Evolutionary conservation across 2,329 filamentous ascomycete genomes (phyloP), one percentile per base, ranked within the genome.

Genomic region (Trichophyton rubrum): DNA sequence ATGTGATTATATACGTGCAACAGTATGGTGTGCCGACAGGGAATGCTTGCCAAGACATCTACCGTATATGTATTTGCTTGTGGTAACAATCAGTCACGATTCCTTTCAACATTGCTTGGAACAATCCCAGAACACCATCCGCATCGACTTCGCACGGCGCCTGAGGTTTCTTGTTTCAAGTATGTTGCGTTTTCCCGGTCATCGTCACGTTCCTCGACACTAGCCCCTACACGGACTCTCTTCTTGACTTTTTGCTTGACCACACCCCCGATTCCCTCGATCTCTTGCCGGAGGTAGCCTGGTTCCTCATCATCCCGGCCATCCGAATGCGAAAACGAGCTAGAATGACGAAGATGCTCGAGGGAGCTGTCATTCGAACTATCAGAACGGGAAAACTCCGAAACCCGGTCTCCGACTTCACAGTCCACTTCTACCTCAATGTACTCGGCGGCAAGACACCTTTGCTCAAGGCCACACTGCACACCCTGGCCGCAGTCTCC

Each of bases 401-500:
- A 80, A 1, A 81, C 78, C 3, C 84, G 81, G 66, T 90, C 88
- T 61, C 88, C 86, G n/a, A 86, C 86, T 69, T 91, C 88, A 69
- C 88, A 92, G 69, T 93, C 90, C 2, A 87, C 86, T 70, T 96
- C 90, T 59, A 92, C 85, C 72, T 93, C 89, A 35, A 89, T 85
- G 66, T 88, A 85, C 62, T 84, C 81, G 4, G 87, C 86, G 0
- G 84, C 87, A n/a, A 90, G 81, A 73, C 91, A 97, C 40, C 79
- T 72, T n/a, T 77, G 76, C 45, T 85, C 86, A n/a, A 89, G 84
- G 0, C 90, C 91, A 70, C 91, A 97, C 64, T 89, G 85, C 13
- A 96, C 90, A 33, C 90, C 91, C 67, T 92, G 86, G 68, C 90
- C 86, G 35, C 90, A 90, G 67, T 95, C 89, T 49, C 90, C 90